These are phyloP conservation scores for Amyloporia xantha DNA, from an alignment of 768 basidiomycete genomes.

Conservation along the genomic window DNA sequence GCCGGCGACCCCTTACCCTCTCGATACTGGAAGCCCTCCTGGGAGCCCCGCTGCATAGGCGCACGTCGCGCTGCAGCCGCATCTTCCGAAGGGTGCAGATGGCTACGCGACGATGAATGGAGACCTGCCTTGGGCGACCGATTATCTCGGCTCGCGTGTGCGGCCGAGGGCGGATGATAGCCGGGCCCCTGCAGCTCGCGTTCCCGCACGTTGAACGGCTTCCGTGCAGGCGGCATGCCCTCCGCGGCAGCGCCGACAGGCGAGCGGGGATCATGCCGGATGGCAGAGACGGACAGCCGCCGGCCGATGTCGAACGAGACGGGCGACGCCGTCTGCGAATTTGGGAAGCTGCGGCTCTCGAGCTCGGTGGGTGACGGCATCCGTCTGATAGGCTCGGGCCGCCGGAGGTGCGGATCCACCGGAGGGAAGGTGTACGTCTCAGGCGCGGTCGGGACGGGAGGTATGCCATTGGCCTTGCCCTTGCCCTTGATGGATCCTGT, in stretches of 20 bases:
- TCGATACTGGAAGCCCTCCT: neutral
- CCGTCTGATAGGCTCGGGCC: constrained; percentile 18
- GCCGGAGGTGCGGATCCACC: constrained; percentile 8
- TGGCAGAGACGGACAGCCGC: constrained; percentile 43
- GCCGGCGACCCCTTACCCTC: neutral
- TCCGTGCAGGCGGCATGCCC: neutral
- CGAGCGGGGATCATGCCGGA: constrained; percentile 39
- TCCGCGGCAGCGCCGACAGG: constrained; percentile 1
- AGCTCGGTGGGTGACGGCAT: constrained; percentile 21
- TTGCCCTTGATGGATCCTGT: constrained; percentile 16
- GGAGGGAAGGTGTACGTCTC: constrained; percentile 22
- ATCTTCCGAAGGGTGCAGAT: constrained; percentile 1
- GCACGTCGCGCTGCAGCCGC: neutral
- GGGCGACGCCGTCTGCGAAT: constrained; percentile 38
- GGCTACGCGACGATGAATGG: constrained; percentile 1
- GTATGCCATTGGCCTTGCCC: constrained; percentile 18
- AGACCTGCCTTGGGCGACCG: neutral
- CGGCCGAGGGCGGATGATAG: neutral
- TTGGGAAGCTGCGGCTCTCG: constrained; percentile 30
- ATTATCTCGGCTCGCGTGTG: neutral
- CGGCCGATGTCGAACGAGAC: constrained; percentile 43
- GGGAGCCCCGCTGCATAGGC: neutral
- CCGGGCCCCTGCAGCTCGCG: constrained; percentile 3
- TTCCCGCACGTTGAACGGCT: neutral
- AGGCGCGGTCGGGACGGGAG: constrained; percentile 5